Conservation (phyloP, 306 rosid species). For the Citrullus colocynthis region DNA sequence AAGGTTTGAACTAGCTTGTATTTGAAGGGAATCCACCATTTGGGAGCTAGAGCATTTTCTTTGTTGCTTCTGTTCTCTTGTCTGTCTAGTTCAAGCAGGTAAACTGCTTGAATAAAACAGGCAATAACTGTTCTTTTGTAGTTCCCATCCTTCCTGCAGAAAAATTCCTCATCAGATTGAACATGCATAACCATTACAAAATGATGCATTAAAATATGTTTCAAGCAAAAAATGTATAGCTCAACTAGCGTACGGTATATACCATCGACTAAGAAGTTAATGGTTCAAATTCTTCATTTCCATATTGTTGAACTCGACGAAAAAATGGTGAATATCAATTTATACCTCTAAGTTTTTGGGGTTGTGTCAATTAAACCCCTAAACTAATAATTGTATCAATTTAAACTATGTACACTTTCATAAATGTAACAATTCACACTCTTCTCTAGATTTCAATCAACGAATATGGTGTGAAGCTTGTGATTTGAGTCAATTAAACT, state of each 20-base stretch:
- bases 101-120: constrained; percentile 84
- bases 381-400: too few relatives aligned
- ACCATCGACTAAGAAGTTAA: too few relatives aligned
- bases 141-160: constrained; percentile 60
- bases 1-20: constrained; percentile 54
- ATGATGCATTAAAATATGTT: too few relatives aligned
- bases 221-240: too few relatives aligned
- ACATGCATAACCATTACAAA: not conserved
- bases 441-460: too few relatives aligned
- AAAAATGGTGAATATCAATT: too few relatives aligned
- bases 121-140: constrained; percentile 77
- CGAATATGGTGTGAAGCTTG: too few relatives aligned
- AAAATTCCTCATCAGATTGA: not conserved
- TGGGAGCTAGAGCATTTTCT: constrained; percentile 62
- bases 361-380: too few relatives aligned
- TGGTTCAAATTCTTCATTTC: not conserved
- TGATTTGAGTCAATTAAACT: too few relatives aligned
- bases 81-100: constrained; percentile 83
- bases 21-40: constrained; percentile 97
- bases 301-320: not conserved
- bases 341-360: too few relatives aligned
- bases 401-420: too few relatives aligned
- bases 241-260: not conserved
- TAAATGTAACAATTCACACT: too few relatives aligned
- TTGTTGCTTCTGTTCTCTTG: constrained; percentile 55